Percentiles rank a stretch among this genome's conserved stretches.
Conservation (phyloP, 768 basidiomycete genomes). For the Macrolepiota dolichaula region DNA sequence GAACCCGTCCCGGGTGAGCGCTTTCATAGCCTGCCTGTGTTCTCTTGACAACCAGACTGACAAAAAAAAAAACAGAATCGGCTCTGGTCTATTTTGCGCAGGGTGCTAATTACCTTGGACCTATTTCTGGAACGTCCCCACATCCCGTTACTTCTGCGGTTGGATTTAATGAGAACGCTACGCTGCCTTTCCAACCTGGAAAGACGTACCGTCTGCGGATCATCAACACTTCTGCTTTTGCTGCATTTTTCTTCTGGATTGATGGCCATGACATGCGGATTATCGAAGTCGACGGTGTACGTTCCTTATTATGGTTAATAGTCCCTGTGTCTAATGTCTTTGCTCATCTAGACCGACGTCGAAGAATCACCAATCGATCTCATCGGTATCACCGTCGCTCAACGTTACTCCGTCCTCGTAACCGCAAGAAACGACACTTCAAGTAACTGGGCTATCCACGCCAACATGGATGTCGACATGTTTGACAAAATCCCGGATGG, state of each 20-base stretch:
- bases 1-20: slow-evolving; percentile 87
- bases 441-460: slow-evolving; percentile 86
- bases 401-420: slow-evolving; percentile 91
- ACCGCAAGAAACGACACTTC: slow-evolving; percentile 84
- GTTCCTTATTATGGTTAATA: slow-evolving; percentile 22
- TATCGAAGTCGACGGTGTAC: slow-evolving; percentile 81
- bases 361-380: slow-evolving; percentile 71
- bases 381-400: slow-evolving; percentile 77
- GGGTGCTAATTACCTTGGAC: slow-evolving; percentile 65
- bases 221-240: slow-evolving; percentile 76
- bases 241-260: slow-evolving; percentile 83
- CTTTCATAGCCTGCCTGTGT: not conserved
- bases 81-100: slow-evolving; percentile 83
- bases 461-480: slow-evolving; percentile 88
- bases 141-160: slow-evolving; percentile 53
- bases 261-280: slow-evolving; percentile 84
- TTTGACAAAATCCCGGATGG: slow-evolving; percentile 77
- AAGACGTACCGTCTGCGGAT: slow-evolving; percentile 89
- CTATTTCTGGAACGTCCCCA: slow-evolving; percentile 47
- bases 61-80: slow-evolving; percentile 47
- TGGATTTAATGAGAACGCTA: slow-evolving; percentile 86
- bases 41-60: not conserved
- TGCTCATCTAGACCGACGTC: slow-evolving; percentile 59
- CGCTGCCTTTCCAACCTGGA: slow-evolving; percentile 79
- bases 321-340: not conserved